Base-by-base conservation (phyloP, 345 rosid species). In the Durio zibethinus region DNA sequence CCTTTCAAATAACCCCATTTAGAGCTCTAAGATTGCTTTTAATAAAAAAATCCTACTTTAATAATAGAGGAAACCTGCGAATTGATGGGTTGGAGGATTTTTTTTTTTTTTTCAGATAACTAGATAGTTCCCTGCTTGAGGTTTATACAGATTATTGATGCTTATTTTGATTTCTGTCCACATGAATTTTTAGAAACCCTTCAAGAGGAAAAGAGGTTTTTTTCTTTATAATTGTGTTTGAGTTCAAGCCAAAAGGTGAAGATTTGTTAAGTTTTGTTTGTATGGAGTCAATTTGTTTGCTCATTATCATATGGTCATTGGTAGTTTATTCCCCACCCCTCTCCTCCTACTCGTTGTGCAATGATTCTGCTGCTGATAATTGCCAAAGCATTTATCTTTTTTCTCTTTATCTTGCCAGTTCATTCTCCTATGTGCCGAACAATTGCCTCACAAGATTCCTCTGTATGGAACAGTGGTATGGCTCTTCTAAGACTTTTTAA, bases 381-480 rank as follows among this genome's bases (percentile, higher is more conserved):
- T 66, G 23, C 67, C 52, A 70, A 40, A 43, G 20, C 18, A 21
- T 77, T 70, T 79, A 67, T 42, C 61, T 23, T 62, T 14, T 20
- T 53, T 38, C 54, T 80, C 60, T 78, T 76, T 74, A 31, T 81
- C 69, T n/a, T 76, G 65, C 45, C 97, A 93, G 98, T 91, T 82
- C 80, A 84, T 96, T 82, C 84, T 94, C 65, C 90, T 90, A 61
- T 96, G 98, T 72, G 92, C 93, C 8, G 91, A 90, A 71, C 95
- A 93, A 73, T 87, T 94, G 88, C 98, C 99, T 81, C 98, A 93
- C 87, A 93, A 94, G 88, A 86, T 88, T 89, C 95, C 99, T 61
- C 77, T 96, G 38, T 93, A 92, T 73, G 95, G 91, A 38, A 87
- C 99, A 75, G 67, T 92, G 99, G 98, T 92, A 90, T 40, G 92